These are phyloP conservation scores for Phoenix dactylifera DNA, from an alignment of 176 grass and related monocot species.

Conservation along the genomic window DNA sequence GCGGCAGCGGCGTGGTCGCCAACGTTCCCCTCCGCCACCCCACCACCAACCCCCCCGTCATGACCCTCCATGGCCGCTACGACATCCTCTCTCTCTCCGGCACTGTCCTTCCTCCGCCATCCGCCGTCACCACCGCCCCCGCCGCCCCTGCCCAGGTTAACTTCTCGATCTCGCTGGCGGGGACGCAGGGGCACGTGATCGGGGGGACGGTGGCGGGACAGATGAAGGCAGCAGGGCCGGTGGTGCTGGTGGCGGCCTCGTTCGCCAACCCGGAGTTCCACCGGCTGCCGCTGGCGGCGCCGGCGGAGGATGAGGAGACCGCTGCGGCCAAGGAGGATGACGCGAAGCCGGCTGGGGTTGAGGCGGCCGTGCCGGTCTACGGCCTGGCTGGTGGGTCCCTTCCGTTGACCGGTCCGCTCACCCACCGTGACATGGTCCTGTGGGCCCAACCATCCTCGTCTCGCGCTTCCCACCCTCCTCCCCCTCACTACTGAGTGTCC, in stretches of 20 bases:
- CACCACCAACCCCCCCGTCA: constrained; percentile 9
- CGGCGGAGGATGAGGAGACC: constrained; percentile 4
- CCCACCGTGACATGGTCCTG: constrained; percentile 19
- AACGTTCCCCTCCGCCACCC: constrained; percentile 50
- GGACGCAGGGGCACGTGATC: constrained; percentile 62
- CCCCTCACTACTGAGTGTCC: too few species aligned
- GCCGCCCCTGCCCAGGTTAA: neutral
- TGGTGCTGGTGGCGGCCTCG: constrained; percentile 62
- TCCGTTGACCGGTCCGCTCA: constrained; percentile 3
- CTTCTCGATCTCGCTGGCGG: constrained; percentile 53
- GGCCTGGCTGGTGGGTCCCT: neutral
- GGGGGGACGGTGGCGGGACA: constrained; percentile 60
- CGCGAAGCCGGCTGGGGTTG: neutral
- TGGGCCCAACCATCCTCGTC: constrained; percentile 1
- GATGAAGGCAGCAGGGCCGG: constrained; percentile 37
- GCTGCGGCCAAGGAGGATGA: neutral
- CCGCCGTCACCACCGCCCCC: neutral
- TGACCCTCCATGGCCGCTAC: constrained; percentile 58
- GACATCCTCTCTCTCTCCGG: constrained; percentile 65
- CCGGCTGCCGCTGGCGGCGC: constrained; percentile 25
- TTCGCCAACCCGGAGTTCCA: constrained; percentile 54
- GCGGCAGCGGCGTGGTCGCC: constrained; percentile 43
- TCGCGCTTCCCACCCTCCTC: neutral
- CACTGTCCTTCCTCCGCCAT: constrained; percentile 26
- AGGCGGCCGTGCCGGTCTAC: neutral